Base-by-base conservation (phyloP, 805 yeast species). In the Yarrowia deformans region DNA sequence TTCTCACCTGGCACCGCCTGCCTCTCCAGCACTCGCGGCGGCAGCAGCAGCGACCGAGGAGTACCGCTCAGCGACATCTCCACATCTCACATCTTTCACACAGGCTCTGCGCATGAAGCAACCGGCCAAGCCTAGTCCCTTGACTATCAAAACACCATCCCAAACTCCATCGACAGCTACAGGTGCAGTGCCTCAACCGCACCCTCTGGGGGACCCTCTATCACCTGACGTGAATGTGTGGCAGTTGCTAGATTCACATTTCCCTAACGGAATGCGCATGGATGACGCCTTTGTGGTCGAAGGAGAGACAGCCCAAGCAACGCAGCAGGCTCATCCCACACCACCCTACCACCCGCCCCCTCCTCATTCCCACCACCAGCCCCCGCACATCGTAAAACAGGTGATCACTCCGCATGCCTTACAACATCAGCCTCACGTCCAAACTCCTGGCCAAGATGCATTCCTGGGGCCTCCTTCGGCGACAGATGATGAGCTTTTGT, bases 201-300 rank as follows among this genome's bases (percentile, higher is more conserved):
- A 70, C 48, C 42, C 71, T 19, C 34, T 70, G 3, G 69, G 60
- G 10, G 46, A 48, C 3, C 50, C 58, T 3, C 54, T 88, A 5
- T 87, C 85, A 69, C 91, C 95, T 0, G 94, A 90, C 74, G 84
- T 83, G 63, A 76, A 80, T 19, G 85, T 90, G 0, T 86, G 87
- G 85, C 77, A 79, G 10, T 72, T 89, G 0, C 72, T 90, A 9
- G 93, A 90, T 70, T 79, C 79, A 23, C 84, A 83, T 73, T 90
- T 79, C 74, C 91, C 93, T 0, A 75, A 80, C n/a, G 91, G 92
- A 0, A 90, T 89, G 93, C 72, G 76, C 1, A 84, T 88, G 83
- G 78, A 80, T 18, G 91, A 89, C 63, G 89, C 94, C 0, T 81
- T 90, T 39, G 76, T 89, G 1, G 82, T 90, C 14, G 90, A 84